These are phyloP conservation scores for Dioscorea zingiberensis DNA, from an alignment of 106 monocot genomes.

Conservation along the genomic window DNA sequence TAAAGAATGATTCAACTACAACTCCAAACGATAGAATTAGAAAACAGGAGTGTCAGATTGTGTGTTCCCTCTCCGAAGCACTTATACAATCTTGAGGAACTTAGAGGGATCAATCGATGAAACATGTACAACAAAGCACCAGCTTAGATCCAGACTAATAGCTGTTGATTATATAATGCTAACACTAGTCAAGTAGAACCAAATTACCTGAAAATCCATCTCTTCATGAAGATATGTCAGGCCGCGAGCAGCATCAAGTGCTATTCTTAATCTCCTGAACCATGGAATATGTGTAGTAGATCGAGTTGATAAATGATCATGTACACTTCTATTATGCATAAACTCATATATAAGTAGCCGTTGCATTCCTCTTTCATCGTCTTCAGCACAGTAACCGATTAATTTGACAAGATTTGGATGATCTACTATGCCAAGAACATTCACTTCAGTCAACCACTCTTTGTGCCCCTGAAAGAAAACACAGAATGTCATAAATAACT, in stretches of 20 bases:
- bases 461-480: slow-evolving; percentile 50
- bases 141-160: too few species aligned
- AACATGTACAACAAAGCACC: too few species aligned
- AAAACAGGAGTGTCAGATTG: too few species aligned
- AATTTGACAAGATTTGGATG: slow-evolving; percentile 74
- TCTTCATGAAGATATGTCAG: slow-evolving; percentile 67
- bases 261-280: slow-evolving; percentile 50
- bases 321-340: slow-evolving; percentile 63
- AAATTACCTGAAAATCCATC: slow-evolving; percentile 55
- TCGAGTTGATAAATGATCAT: slow-evolving; percentile 46
- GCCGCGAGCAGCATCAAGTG: slow-evolving; percentile 67
- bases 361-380: slow-evolving; percentile 79
- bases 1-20: too few species aligned
- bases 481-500: too few species aligned
- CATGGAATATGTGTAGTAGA: slow-evolving; percentile 35
- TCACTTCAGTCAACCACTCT: slow-evolving; percentile 80
- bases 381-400: slow-evolving; percentile 67
- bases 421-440: slow-evolving; percentile 64
- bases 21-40: too few species aligned
- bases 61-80: too few species aligned
- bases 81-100: too few species aligned
- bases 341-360: slow-evolving; percentile 71
- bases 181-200: too few species aligned
- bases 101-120: too few species aligned
- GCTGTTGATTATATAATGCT: too few species aligned